Conservation (phyloP, 2,329 filamentous ascomycete genomes). For the Gnomoniopsis smithogilvyi region DNA sequence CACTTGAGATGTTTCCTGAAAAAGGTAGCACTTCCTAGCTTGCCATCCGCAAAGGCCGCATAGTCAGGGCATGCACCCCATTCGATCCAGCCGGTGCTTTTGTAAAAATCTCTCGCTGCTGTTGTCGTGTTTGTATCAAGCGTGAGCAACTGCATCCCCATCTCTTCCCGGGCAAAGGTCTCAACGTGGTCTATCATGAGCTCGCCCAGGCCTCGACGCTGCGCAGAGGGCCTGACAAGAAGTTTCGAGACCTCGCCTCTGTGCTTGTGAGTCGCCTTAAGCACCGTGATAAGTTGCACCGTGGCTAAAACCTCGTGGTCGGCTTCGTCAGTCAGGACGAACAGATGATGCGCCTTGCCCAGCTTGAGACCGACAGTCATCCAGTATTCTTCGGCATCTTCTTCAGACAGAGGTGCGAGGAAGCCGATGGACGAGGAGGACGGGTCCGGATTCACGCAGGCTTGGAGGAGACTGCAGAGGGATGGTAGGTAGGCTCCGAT, state of each 20-base stretch:
- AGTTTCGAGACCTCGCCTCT: conserved; percentile 27
- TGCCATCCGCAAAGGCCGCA: conserved; percentile 22
- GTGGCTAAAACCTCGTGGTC: conserved; percentile 21
- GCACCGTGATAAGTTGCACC: conserved; percentile 20
- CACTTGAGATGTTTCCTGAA: conserved; percentile 20
- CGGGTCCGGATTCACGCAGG: conserved; percentile 27
- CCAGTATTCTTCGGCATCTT: conserved; percentile 23
- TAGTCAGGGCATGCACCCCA: conserved; percentile 27
- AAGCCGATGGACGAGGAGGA: conserved; percentile 26
- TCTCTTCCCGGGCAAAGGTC: conserved; percentile 15
- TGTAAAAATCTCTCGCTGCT: conserved; percentile 25
- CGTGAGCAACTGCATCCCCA: conserved; percentile 23
- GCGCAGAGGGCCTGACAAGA: conserved; percentile 22
- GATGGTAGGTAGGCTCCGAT: conserved; percentile 21
- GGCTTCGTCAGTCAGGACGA: conserved; percentile 17
- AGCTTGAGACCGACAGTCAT: conserved; percentile 14
- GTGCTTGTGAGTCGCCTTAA: conserved; percentile 26
- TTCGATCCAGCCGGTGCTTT: conserved; percentile 24
- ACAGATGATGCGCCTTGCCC: conserved; percentile 6
- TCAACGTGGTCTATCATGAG: conserved; percentile 25
- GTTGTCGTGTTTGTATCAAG: conserved; percentile 25
- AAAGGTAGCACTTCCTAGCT: conserved; percentile 20
- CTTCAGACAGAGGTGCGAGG: conserved; percentile 25
- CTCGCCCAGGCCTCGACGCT: conserved; percentile 21
- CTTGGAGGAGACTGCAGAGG: conserved; percentile 22